Base-by-base conservation (phyloP, 2,329 filamentous ascomycete species). In the Basipetospora chlamydospora region DNA sequence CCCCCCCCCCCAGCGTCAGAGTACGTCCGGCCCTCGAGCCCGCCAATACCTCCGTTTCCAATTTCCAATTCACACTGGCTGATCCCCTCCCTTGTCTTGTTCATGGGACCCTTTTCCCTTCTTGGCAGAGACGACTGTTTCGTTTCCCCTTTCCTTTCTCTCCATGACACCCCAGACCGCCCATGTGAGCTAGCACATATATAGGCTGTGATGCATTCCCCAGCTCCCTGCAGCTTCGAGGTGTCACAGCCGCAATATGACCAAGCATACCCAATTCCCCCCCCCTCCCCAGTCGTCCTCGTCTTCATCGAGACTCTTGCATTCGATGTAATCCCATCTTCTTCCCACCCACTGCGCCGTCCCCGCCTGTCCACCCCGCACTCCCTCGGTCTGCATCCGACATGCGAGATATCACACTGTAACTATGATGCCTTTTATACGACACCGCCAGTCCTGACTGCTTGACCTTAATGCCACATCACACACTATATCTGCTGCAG, bases 121-220 rank as follows among this genome's bases (percentile, higher is more conserved):
- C n/a, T n/a, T n/a, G n/a, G n/a, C n/a, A n/a, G n/a, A n/a, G n/a
- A n/a, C n/a, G n/a, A n/a, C n/a, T n/a, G n/a, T n/a, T n/a, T n/a
- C 22, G 22, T 25, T 25, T 7, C 18, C 18, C 28, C 28, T 9
- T 17, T 16, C 28, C 28, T 5, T 9, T 13, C 13, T 16, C 15
- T 28, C 13, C 26, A 3, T 16, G 6, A 29, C 28, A 13, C 28
- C n/a, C 12, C 15, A 17, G 4, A 17, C 15, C 26, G 15, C 28
- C n/a, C 28, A 17, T 7, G 12, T 29, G 28, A 11, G n/a, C 16
- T 18, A 8, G 6, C 28, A 7, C 17, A 21, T 37, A 37, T 37
- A 30, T 16, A 21, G 20, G 13, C 35, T 18, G 35, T 17, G 26
- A 31, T 37, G 26, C 35, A 30, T 35, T 20, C 32, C 28, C 35